phyloP scores from a whole-genome alignment of 441 rosid species.

The Euphorbia schlechtendalii region DNA sequence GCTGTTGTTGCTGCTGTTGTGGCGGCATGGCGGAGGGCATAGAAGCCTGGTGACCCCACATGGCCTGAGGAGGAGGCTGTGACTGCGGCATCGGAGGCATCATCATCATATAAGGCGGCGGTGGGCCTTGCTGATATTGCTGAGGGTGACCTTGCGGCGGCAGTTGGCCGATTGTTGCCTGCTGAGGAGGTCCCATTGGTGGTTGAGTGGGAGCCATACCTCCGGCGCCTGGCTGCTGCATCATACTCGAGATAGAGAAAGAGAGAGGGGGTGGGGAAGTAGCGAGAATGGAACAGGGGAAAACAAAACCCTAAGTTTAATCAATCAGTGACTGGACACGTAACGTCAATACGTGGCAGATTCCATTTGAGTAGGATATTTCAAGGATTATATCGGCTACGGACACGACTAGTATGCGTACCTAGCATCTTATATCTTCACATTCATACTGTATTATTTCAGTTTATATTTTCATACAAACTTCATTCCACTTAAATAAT shows the following conservation, averaged over 20 bases:
- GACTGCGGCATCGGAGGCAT: slow-evolving; percentile 34
- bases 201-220: slow-evolving; percentile 35
- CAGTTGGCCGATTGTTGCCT: slow-evolving; percentile 18
- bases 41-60: slow-evolving; percentile 36
- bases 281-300: background rate
- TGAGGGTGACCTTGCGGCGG: slow-evolving; percentile 35
- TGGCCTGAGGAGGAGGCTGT: slow-evolving; percentile 35
- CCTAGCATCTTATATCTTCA: background rate
- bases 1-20: slow-evolving; percentile 24
- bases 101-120: slow-evolving; percentile 55
- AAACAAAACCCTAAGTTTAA: slow-evolving; percentile 21
- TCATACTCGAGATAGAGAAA: slow-evolving; percentile 20
- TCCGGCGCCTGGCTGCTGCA: slow-evolving; percentile 63
- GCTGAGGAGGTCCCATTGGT: slow-evolving; percentile 36
- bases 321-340: slow-evolving; percentile 1
- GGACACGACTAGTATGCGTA: background rate
- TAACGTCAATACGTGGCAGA: background rate
- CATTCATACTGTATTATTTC: no score
- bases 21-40: slow-evolving; percentile 18
- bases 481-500: no score
- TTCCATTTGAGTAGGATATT: background rate
- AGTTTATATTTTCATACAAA: no score
- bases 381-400: background rate
- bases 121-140: slow-evolving; percentile 27
- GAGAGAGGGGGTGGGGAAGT: background rate